Base-by-base conservation (phyloP, 805 yeast genomes). In the Wickerhamomyces sydowiorum region DNA sequence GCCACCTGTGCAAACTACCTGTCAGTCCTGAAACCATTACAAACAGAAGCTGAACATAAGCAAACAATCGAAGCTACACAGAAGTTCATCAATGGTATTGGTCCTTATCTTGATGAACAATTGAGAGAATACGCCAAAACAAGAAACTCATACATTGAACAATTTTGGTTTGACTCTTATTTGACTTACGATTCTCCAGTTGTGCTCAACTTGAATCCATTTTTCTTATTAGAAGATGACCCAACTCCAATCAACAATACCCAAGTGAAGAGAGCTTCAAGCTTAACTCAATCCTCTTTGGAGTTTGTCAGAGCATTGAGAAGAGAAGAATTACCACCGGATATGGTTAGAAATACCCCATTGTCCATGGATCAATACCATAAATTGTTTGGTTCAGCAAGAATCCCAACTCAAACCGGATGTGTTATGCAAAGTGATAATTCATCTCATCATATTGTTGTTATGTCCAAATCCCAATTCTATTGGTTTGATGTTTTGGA, bases 401-500 rank as follows among this genome's bases (percentile, higher is more conserved):
- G 97, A 58, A 83, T 89, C 47, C 96, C 97, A 37, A 82, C 93
- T 1, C 71, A 73, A 19, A 72, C 76, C 2, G 95, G 95, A 3
- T 89, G 97, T 61, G 78, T 85, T 42, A 79, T 89, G 80, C 96
- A 88, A 62, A 76, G 86, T 1, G 96, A 86, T 61, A 59, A 72
- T 7, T 69, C 78, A 9, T 80, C 93, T 2, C 84, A 80, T 54
- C 96, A 89, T 61, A 78, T 89, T 29, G 82, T 88, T 9, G 90
- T 89, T 14, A 66, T 87, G 60, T 80, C 87, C 47, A 81, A 85
- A 55, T 85, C 95, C 2, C 96, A 89, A 62, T 86, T 88, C 61
- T 89, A 89, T 65, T 89, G 96, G 96, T 89, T 89, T 59, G 96
- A 89, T 58, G 97, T 89, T 2, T 67, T 89, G 52, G 95, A 88